Evolutionary conservation across 2,329 filamentous ascomycete genomes (phyloP).

Genomic region (Coleophoma cylindrospora): DNA sequence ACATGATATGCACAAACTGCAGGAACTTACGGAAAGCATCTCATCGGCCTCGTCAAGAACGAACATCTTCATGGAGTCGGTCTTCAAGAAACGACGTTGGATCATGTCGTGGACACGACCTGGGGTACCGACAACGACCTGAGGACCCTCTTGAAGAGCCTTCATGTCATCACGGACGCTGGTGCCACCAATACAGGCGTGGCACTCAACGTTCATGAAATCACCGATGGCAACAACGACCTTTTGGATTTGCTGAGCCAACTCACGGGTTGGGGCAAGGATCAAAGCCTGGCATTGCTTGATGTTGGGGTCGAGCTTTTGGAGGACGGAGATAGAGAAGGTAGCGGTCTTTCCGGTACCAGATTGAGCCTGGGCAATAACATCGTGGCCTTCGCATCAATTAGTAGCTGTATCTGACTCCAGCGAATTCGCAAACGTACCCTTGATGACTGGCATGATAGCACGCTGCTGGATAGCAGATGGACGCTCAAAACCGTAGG

Average conservation of each 20-base stretch:
- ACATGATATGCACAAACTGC: not conserved
- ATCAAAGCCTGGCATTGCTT: constrained; percentile 98
- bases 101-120: constrained; percentile 99
- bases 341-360: constrained; percentile 99
- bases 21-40: constrained; percentile 77
- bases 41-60: constrained; percentile 99
- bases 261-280: constrained; percentile 94
- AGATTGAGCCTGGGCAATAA: constrained; percentile 99
- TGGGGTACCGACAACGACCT: constrained; percentile 96
- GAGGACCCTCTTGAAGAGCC: constrained; percentile 90
- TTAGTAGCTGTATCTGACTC: constrained; percentile 12
- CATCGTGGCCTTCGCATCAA: constrained; percentile 71
- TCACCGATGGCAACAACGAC: constrained; percentile 98
- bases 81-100: constrained; percentile 94
- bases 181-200: constrained; percentile 98
- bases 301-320: constrained; percentile 93
- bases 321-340: constrained; percentile 97
- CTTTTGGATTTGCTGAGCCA: constrained; percentile 99
- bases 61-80: constrained; percentile 99
- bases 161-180: constrained; percentile 98
- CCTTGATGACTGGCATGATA: constrained; percentile 99
- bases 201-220: constrained; percentile 99
- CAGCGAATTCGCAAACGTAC: constrained; percentile 44
- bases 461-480: constrained; percentile 99
- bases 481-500: constrained; percentile 99